phyloP scores from a whole-genome alignment of 2,329 filamentous ascomycete species.

The Aspergillus amoenus region DNA sequence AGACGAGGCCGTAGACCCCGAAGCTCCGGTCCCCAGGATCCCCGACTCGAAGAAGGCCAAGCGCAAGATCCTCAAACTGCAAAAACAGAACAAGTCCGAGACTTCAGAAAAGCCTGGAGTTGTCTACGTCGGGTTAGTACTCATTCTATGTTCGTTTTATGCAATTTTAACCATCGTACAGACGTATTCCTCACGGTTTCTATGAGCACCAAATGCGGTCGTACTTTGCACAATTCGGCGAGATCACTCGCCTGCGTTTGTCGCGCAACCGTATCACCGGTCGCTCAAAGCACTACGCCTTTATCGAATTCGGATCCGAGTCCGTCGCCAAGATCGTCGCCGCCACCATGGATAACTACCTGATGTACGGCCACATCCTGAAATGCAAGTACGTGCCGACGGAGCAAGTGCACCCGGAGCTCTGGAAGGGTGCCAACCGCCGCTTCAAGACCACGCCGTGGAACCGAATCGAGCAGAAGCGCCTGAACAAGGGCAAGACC shows the following conservation, averaged over 20 bases:
- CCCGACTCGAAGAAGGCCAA: constrained; percentile 48
- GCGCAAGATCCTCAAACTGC: constrained; percentile 53
- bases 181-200: constrained; percentile 89
- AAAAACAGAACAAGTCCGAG: constrained; percentile 44
- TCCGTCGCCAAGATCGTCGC: constrained; percentile 89
- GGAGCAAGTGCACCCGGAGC: constrained; percentile 73
- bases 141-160: background rate
- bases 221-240: constrained; percentile 92
- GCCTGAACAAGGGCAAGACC: constrained; percentile 70
- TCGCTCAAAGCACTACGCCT: constrained; percentile 88
- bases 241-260: constrained; percentile 74
- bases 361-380: constrained; percentile 90
- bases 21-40: constrained; percentile 43
- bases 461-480: constrained; percentile 78
- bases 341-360: constrained; percentile 96
- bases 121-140: constrained; percentile 72
- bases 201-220: constrained; percentile 93
- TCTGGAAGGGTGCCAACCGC: constrained; percentile 88
- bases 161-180: constrained; percentile 25
- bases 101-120: constrained; percentile 62
- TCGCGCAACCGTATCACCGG: constrained; percentile 92
- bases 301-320: constrained; percentile 77
- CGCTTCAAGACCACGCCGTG: constrained; percentile 86
- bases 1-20: constrained; percentile 48
- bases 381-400: constrained; percentile 78